Conservation (phyloP, 2,329 filamentous ascomycete genomes). For the Sporothrix dimorphospora region DNA sequence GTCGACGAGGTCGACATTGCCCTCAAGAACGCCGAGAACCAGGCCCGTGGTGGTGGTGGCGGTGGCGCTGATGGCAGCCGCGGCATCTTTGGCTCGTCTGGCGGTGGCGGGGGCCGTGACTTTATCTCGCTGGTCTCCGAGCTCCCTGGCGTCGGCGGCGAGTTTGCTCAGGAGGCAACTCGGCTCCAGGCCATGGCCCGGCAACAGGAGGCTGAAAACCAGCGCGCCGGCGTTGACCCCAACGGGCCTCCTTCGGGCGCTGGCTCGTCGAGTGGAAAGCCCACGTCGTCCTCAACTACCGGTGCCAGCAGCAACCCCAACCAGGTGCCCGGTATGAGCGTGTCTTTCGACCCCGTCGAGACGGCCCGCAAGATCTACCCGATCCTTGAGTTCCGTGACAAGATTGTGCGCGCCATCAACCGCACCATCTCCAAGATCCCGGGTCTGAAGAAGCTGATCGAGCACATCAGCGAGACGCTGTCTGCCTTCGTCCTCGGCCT, state of each 20-base stretch:
- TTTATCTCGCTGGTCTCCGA: conserved; percentile 76
- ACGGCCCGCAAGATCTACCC: conserved; percentile 85
- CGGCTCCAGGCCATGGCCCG: conserved; percentile 63
- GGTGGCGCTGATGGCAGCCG: conserved; percentile 39
- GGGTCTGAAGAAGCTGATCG: conserved; percentile 84
- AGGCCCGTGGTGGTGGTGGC: conserved; percentile 40
- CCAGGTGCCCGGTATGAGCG: conserved; percentile 73
- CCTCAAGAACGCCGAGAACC: conserved; percentile 67
- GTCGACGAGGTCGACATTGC: conserved; percentile 79
- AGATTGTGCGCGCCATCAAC: conserved; percentile 85
- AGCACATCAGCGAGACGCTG: conserved; percentile 90
- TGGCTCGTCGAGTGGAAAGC: background rate
- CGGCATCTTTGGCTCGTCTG: conserved; percentile 43
- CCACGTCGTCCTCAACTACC: conserved; percentile 37
- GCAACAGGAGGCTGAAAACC: conserved; percentile 65
- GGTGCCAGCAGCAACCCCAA: conserved; percentile 52
- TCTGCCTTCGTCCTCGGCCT: conserved; percentile 91
- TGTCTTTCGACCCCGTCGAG: conserved; percentile 76
- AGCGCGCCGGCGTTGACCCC: conserved; percentile 34
- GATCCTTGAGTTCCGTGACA: conserved; percentile 91
- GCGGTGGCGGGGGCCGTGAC: conserved; percentile 49
- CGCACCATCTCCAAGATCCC: conserved; percentile 88
- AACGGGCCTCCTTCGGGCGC: background rate
- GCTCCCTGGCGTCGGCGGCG: conserved; percentile 70
- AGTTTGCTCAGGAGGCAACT: conserved; percentile 68